Evolutionary conservation across 805 yeast genomes (phyloP).

Genomic region (Schwanniomyces pseudopolymorphus): DNA sequence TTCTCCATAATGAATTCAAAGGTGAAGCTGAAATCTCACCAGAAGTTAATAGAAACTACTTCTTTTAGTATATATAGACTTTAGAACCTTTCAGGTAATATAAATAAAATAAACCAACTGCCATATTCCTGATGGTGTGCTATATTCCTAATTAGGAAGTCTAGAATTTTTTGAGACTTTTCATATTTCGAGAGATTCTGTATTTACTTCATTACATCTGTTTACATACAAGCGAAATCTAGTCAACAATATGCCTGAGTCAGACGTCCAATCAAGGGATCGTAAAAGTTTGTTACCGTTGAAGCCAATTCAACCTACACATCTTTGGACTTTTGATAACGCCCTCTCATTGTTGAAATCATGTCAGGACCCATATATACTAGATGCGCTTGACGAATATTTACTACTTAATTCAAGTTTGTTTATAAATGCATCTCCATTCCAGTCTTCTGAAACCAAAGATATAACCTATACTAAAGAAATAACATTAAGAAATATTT

Average conservation of each 20-base stretch:
- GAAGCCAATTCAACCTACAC: slow-evolving; percentile 34
- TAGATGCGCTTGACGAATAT: slow-evolving; percentile 41
- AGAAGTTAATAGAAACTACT: slow-evolving; percentile 37
- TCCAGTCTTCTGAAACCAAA: slow-evolving; percentile 8
- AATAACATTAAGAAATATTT: slow-evolving; percentile 40
- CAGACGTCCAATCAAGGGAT: slow-evolving; percentile 4
- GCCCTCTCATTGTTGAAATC: slow-evolving; percentile 33
- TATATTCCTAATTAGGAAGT: slow-evolving; percentile 14
- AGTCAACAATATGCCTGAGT: slow-evolving; percentile 6
- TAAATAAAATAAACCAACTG: too few species aligned
- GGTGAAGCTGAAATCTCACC: slow-evolving; percentile 38
- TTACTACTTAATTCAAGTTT: slow-evolving; percentile 30
- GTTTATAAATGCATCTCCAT: slow-evolving; percentile 32
- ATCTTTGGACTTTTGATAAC: slow-evolving; percentile 40
- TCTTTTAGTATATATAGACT: neutral
- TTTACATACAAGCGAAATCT: slow-evolving; percentile 1
- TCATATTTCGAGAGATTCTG: slow-evolving; percentile 1
- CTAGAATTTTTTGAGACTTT: slow-evolving; percentile 2
- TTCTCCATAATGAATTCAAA: slow-evolving; percentile 15
- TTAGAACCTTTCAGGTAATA: neutral
- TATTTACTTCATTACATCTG: neutral
- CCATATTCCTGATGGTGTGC: neutral
- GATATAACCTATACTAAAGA: slow-evolving; percentile 18
- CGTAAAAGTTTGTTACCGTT: slow-evolving; percentile 11
- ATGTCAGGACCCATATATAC: slow-evolving; percentile 27